Evolutionary conservation across 305 asterid species (phyloP).

Genomic region (Fraxinus ornus): DNA sequence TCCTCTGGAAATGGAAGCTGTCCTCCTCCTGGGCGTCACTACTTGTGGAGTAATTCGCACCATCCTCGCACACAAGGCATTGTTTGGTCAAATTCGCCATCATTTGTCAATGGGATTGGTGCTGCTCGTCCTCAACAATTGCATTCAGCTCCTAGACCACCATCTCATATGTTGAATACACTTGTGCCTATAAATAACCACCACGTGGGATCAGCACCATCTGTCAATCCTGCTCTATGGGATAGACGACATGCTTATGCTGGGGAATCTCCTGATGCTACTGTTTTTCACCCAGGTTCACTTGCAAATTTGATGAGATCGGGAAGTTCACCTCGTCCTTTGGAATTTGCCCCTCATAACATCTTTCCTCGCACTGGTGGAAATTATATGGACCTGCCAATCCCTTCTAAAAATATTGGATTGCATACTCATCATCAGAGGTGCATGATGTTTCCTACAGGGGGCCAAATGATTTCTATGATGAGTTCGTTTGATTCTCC

Average conservation of each 20-base stretch:
- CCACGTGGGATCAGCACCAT: constrained; percentile 94
- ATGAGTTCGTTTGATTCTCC: constrained; percentile 87
- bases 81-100: constrained; percentile 81
- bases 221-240: constrained; percentile 81
- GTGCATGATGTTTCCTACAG: constrained; percentile 78
- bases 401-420: constrained; percentile 66
- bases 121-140: constrained; percentile 65
- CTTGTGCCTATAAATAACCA: constrained; percentile 68
- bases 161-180: constrained; percentile 60
- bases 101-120: constrained; percentile 68
- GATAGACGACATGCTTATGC: constrained; percentile 66
- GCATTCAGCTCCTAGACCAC: constrained; percentile 78
- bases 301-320: constrained; percentile 83
- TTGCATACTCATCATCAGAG: constrained; percentile 80
- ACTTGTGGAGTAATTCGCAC: constrained; percentile 78
- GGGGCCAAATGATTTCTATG: constrained; percentile 89
- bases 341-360: constrained; percentile 74
- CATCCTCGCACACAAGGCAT: constrained; percentile 68
- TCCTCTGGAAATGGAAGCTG: constrained; percentile 74
- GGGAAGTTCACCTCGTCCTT: constrained; percentile 72
- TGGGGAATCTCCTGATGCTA: constrained; percentile 84
- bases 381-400: constrained; percentile 61
- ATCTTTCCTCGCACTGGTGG: constrained; percentile 66
- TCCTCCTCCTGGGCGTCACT: constrained; percentile 78
- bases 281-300: constrained; percentile 87